Conservation (phyloP, 345 rosid genomes). For the Eutrema yunnanense region DNA sequence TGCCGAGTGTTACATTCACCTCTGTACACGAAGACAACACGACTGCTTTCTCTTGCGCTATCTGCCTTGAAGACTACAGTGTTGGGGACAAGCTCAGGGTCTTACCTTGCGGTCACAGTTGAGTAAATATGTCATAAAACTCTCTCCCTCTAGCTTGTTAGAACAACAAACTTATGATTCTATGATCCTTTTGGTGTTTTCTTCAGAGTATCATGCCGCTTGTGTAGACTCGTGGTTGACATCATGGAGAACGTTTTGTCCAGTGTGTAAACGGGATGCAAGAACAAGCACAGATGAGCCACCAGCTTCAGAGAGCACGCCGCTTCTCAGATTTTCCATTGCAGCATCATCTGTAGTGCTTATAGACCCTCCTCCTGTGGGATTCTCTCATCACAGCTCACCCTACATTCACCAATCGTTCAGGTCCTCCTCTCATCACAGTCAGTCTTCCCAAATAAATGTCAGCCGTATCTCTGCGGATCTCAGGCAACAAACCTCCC, state of each 20-base stretch:
- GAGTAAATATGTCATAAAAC: not conserved
- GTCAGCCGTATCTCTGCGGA: slow-evolving; percentile 46
- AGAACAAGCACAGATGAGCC: slow-evolving; percentile 54
- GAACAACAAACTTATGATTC: not conserved
- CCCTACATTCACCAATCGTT: slow-evolving; percentile 45
- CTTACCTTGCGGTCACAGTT: slow-evolving; percentile 85
- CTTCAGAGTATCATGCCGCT: slow-evolving; percentile 67
- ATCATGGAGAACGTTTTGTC: slow-evolving; percentile 85
- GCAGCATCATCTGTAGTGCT: slow-evolving; percentile 38
- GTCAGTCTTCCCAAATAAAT: slow-evolving; percentile 19
- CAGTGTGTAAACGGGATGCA: slow-evolving; percentile 82
- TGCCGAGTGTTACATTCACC: slow-evolving; percentile 80
- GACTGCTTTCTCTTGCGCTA: slow-evolving; percentile 68
- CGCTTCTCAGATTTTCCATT: slow-evolving; percentile 40
- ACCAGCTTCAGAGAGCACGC: slow-evolving; percentile 82
- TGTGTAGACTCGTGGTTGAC: slow-evolving; percentile 93
- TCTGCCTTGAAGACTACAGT: slow-evolving; percentile 84
- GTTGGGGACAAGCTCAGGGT: slow-evolving; percentile 87
- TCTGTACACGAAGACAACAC: slow-evolving; percentile 59
- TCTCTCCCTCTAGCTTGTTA: not conserved
- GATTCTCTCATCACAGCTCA: slow-evolving; percentile 43
- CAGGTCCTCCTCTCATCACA: slow-evolving; percentile 24
- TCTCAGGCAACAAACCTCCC: slow-evolving; percentile 52
- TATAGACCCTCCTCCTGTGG: slow-evolving; percentile 37
- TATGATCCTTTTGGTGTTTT: not conserved